phyloP scores from a whole-genome alignment of 192 early-diverging fungal genomes.

The Coemansia sp. region DNA sequence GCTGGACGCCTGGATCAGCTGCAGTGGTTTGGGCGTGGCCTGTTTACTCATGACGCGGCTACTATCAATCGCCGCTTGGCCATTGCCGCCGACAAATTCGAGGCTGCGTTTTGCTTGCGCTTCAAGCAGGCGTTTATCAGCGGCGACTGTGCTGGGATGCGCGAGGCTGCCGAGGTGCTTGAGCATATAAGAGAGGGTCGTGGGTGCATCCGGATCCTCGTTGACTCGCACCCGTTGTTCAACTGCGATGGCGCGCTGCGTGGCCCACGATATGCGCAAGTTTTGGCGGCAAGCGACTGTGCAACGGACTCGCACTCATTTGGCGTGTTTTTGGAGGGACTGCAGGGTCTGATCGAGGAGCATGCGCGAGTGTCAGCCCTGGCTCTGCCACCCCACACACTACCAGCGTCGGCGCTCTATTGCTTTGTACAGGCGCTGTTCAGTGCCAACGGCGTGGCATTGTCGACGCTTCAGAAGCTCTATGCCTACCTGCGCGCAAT shows the following conservation, averaged over 20 bases:
- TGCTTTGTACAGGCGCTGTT: conserved; percentile 42
- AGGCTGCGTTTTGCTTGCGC: conserved; percentile 19
- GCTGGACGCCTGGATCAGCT: conserved; percentile 54
- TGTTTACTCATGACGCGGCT: conserved; percentile 17
- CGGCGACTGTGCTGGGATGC: conserved; percentile 29
- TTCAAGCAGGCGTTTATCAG: conserved; percentile 24
- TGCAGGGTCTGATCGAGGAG: conserved; percentile 31
- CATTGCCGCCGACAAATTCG: conserved; percentile 27
- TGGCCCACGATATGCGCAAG: background rate
- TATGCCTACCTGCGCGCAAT: conserved; percentile 29
- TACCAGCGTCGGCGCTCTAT: conserved; percentile 27
- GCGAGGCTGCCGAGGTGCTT: conserved; percentile 21
- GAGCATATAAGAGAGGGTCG: conserved; percentile 40
- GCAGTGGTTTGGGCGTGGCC: conserved; percentile 48
- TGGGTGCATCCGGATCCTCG: conserved; percentile 35
- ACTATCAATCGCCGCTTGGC: conserved; percentile 27
- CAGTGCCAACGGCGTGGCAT: conserved; percentile 17
- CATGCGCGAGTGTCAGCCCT: conserved; percentile 27
- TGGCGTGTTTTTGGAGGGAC: conserved; percentile 24
- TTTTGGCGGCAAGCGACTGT: background rate
- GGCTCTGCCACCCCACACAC: conserved; percentile 20
- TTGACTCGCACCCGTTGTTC: conserved; percentile 42
- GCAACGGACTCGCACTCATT: conserved; percentile 33
- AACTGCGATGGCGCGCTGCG: conserved; percentile 8
- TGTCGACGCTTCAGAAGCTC: conserved; percentile 24